Base-by-base conservation (phyloP, 2,329 filamentous ascomycete species). In the Erysiphe pulchra region DNA sequence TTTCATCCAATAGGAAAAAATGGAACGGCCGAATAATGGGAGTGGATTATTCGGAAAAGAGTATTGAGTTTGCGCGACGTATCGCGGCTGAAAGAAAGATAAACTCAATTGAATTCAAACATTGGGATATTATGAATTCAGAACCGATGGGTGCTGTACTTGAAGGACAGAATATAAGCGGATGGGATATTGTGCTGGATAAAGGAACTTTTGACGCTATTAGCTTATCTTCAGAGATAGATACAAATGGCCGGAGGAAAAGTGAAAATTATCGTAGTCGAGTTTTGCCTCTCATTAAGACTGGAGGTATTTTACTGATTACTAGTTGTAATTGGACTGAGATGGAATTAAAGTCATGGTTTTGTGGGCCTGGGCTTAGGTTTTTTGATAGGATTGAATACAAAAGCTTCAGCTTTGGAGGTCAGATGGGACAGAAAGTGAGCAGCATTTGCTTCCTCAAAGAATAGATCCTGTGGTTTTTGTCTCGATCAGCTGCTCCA, bases 301-400 rank as follows among this genome's bases (percentile, higher is more conserved):
- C 62, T 1, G 78, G 77, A 1, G 83, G 83, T 0, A 66, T 83
- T 20, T 71, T 95, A 54, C 62, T 94, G 48, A 73, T 98, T 46
- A 95, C 90, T 46, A 94, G 85, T 61, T 98, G 90, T 60, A 98
- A 98, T 63, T 98, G 90, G 90, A 95, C 87, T 1, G 85, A 90
- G 64, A 71, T 75, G 37, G 90, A 98, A 65, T 62, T 98, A 55
- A 66, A 70, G 49, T 63, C 62, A 14, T 95, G 87, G 85, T 90
- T 95, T 58, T 74, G 24, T 20, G 46, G 41, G 8, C 40, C 70
- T 44, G 64, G 61, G 2, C 59, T 61, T 47, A 57, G 64, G 44
- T 67, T 92, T 53, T 64, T 65, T 49, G 71, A 75, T 47, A 75
- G 72, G 53, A 75, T 93, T 46, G 72, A 78, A 56, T 95, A 95